Base-by-base conservation (phyloP, 495 filamentous ascomycete species). In the Penicillium silybi region DNA sequence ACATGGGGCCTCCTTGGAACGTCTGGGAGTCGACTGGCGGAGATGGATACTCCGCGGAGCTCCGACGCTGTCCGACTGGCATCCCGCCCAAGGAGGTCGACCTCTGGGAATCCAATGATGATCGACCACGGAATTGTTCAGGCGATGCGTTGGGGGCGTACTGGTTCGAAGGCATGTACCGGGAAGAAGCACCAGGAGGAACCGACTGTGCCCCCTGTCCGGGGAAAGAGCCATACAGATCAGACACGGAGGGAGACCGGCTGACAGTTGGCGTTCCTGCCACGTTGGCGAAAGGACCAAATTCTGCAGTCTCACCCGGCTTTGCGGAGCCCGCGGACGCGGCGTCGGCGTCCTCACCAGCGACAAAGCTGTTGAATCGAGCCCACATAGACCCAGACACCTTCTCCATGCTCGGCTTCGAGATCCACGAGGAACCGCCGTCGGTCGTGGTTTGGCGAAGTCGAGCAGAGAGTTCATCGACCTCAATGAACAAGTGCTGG, bases 311-410 rank as follows among this genome's bases (percentile, higher is more conserved):
- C 18, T 77, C 81, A 26, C 66, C 74, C 22, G 73, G 82, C 43
- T 79, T 80, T 19, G 72, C 71, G 29, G 86, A 80, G 11, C 80
- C 82, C 19, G 77, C 80, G 3, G 80, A 82, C 19, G 71, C 74
- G 35, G 70, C 72, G 52, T 86, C 84, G 44, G 82, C 82, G 22
- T 97, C 92, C 46, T 96, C 92, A 5, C 95, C 95, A 47, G 87
- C 86, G 44, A 99, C 89, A 59, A 97, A 97, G 52, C 88, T 95
- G 63, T 87, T 96, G 71, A 99, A 95, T 26, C 84, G 88, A 45
- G 84, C 87, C 84, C 88, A 92, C 66, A 97, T 82, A 15, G 85
- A 86, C 41, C 83, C 87, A 15, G 89, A 95, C 0, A 97, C 89
- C 63, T 91, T 95, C 64, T 93, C 90, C 79, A 97, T 92, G 68